Conservation (phyloP, 306 rosid species). For the Cajanus cajan region DNA sequence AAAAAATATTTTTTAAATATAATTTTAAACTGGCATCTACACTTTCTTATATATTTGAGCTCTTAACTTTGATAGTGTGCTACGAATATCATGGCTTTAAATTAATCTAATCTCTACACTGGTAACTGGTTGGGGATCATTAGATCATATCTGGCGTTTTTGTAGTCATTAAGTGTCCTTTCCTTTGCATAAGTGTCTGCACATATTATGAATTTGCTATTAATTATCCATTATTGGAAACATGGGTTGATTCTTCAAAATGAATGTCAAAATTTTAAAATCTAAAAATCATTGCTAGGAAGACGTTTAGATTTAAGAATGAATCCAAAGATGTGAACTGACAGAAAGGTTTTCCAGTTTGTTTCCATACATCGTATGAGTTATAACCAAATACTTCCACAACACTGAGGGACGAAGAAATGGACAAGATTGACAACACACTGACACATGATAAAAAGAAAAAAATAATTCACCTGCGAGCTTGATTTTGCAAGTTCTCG, state of each 20-base stretch:
- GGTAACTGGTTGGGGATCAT: background rate
- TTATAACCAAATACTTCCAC: background rate
- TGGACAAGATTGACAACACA: background rate
- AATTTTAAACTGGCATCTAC: too few species aligned
- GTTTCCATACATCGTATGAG: too few species aligned
- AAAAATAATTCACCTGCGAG: background rate
- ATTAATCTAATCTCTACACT: constrained; percentile 76
- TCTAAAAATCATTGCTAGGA: too few species aligned
- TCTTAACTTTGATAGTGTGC: constrained; percentile 47
- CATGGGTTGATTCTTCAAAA: background rate
- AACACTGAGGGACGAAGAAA: background rate
- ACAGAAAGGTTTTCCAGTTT: background rate
- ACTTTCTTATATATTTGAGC: constrained; percentile 57
- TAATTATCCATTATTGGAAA: background rate
- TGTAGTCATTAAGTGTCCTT: too few species aligned
- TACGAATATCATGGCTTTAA: constrained; percentile 75
- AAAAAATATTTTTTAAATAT: too few species aligned
- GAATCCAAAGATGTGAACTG: background rate
- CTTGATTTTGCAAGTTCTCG: constrained; percentile 25
- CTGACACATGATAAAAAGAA: background rate
- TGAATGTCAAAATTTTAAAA: too few species aligned
- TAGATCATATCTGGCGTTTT: too few species aligned
- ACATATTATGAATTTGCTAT: constrained; percentile 5
- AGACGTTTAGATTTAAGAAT: background rate
- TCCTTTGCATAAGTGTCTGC: constrained; percentile 68